Conservation (phyloP, 179 eudicot species). For the Silene noctiflora region DNA sequence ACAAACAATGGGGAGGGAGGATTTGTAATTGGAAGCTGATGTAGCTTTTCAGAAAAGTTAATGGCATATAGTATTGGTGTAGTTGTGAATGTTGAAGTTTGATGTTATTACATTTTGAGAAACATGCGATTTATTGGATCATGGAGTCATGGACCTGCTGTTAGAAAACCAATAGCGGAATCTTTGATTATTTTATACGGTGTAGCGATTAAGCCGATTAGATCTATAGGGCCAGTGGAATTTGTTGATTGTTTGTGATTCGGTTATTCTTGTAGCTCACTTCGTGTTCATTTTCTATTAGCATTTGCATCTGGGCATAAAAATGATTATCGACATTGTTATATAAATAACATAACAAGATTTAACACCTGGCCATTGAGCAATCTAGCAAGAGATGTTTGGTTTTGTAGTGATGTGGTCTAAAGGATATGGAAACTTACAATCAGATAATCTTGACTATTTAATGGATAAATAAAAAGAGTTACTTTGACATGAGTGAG, state of each 20-base stretch:
- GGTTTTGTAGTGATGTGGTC: neutral
- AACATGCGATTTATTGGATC: too few species aligned
- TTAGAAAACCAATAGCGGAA: too few species aligned
- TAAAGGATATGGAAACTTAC: neutral
- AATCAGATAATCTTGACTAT: neutral
- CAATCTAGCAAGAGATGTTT: neutral
- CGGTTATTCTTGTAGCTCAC: too few species aligned
- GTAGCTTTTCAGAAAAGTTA: neutral
- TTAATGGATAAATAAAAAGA: neutral
- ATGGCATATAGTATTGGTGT: neutral
- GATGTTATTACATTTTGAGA: too few species aligned
- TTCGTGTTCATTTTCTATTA: neutral
- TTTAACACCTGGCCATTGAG: neutral
- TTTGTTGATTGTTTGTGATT: neutral
- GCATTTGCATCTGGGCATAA: neutral
- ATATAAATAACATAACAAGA: neutral
- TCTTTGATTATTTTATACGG: too few species aligned
- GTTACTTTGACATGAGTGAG: neutral
- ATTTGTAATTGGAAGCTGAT: neutral
- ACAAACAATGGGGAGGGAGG: neutral
- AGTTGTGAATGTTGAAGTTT: conserved; percentile 3
- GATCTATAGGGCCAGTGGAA: neutral
- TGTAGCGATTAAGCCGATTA: neutral
- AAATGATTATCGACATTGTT: neutral
- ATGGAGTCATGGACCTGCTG: too few species aligned